Percentiles rank a stretch among this genome's conserved stretches.
phyloP scores from a whole-genome alignment of 371 early-diverging fungal genomes.

The Actinomucor elegans region DNA sequence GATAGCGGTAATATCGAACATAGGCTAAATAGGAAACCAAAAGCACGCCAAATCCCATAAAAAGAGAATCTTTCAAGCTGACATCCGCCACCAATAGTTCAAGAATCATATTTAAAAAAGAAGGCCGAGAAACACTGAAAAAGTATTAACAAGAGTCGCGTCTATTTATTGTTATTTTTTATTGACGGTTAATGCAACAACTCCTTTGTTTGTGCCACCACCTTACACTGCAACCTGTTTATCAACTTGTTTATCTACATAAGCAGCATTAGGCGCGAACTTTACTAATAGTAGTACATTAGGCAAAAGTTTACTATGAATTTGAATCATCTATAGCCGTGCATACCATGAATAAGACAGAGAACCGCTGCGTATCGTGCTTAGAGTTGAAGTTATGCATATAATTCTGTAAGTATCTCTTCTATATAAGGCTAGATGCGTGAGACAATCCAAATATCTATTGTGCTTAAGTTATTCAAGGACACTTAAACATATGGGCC shows the following conservation, averaged over 20 bases:
- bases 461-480: no score
- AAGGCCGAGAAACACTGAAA: neutral
- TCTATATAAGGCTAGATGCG: no score
- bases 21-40: slow-evolving; percentile 23
- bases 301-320: no score
- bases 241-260: slow-evolving; percentile 7
- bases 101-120: slow-evolving; percentile 3
- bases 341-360: no score
- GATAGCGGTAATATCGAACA: slow-evolving; percentile 40
- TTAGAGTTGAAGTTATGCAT: no score
- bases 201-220: neutral
- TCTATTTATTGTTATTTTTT: neutral
- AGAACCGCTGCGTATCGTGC: no score
- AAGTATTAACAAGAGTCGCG: neutral
- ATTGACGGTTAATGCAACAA: neutral
- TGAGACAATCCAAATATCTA: no score
- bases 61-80: neutral
- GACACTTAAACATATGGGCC: no score
- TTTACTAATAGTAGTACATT: no score
- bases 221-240: neutral
- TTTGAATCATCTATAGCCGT: no score
- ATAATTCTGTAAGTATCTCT: no score
- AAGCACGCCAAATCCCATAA: neutral
- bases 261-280: no score
- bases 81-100: neutral